phyloP scores from a whole-genome alignment of 2,329 filamentous ascomycete genomes.

The Trichoderma pleuroti region DNA sequence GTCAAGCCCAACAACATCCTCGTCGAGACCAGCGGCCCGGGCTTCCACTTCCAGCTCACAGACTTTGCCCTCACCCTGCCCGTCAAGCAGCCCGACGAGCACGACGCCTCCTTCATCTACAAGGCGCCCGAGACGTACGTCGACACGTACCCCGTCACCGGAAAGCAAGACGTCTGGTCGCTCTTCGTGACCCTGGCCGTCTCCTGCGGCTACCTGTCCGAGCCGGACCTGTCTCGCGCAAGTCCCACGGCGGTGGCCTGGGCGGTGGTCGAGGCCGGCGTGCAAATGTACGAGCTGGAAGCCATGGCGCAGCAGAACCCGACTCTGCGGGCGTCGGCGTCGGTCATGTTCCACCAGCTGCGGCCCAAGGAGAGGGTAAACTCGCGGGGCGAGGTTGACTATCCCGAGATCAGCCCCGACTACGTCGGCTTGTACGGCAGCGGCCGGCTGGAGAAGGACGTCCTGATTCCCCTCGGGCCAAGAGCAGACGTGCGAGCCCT shows the following conservation, averaged over 20 bases:
- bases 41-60: not conserved
- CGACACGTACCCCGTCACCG: not conserved
- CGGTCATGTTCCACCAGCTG: not conserved
- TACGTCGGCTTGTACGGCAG: not conserved
- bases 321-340: not conserved
- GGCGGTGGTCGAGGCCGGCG: not conserved
- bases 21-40: not conserved
- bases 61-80: not conserved
- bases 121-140: not conserved
- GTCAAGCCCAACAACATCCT: constrained; percentile 5
- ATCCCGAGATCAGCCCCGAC: not conserved
- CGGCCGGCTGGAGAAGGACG: not conserved
- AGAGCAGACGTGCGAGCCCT: not conserved
- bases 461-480: not conserved
- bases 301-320: not conserved
- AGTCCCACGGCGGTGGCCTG: no score
- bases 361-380: not conserved
- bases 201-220: not conserved
- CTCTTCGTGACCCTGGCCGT: not conserved
- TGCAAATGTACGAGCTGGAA: not conserved
- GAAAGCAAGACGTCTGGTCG: constrained; percentile 2
- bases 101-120: not conserved
- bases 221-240: not conserved
- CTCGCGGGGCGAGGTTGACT: not conserved
- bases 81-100: not conserved